Base-by-base conservation (phyloP, 2,329 filamentous ascomycete species). In the Aspergillus fructus region DNA sequence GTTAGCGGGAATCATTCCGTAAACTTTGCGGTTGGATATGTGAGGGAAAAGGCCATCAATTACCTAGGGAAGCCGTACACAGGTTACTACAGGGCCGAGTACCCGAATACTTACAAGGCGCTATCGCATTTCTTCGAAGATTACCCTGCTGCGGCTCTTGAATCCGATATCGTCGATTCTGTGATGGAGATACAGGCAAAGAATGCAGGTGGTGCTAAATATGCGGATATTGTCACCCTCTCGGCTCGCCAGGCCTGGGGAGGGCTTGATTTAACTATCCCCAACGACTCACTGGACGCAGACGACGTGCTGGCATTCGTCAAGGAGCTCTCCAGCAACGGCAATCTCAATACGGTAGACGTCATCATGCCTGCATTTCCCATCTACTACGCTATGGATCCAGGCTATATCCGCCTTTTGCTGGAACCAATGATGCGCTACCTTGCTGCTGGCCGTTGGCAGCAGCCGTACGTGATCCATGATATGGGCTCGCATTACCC, bases 341-440 rank as follows among this genome's bases (percentile, higher is more conserved):
- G 75, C 3, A 78, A 79, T 54, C 56, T 76, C 40, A 76, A 78
- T 54, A 78, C 76, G 1, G 67, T 78, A 15, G 76, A 79, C 58
- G 68, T 79, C 37, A 76, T 78, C 39, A 76, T 73, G 66, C 74
- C 76, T 1, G 68, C 72, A 5, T 77, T 77, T 53, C 76, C 76
- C 0, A 70, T 79, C 12, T 77, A 76, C 53, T 76, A 76, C 58
- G 70, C 75, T 40, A 67, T 78, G 55, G 71, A 76, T 37, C 75
- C 77, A 2, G 69, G 76, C 34, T 77, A 74, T 58, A 75, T 80
- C 54, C 73, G 72, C 27, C 64, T 80, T 0, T 68, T 80, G 24
- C 61, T 79, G 8, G 74, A 79, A 49, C 78, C 78, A 1, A 68
- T 79, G 52, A 69, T 80, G 62, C 65, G 66, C 7, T 79, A 80